Conservation (phyloP, 1,284 basidiomycete genomes). For the Pseudozyma tsukubaensis region DNA sequence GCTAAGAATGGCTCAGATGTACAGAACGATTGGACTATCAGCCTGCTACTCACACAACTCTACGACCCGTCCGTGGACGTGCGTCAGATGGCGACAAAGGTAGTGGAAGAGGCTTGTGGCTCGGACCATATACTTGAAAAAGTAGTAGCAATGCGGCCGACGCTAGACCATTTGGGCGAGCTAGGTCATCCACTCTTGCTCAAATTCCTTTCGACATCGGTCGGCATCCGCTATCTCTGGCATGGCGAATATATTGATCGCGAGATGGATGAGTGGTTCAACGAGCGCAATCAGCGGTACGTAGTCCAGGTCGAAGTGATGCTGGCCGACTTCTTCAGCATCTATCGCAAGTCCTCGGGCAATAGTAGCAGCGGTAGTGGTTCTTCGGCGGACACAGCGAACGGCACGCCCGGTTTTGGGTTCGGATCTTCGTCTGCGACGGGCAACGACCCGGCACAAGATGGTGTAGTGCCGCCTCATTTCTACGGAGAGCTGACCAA, state of each 20-base stretch:
- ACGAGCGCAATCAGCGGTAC: conserved; percentile 82
- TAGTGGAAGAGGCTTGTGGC: conserved; percentile 89
- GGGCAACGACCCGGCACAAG: conserved; percentile 64
- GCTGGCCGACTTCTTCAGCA: conserved; percentile 78
- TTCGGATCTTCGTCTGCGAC: conserved; percentile 4
- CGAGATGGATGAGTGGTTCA: conserved; percentile 95
- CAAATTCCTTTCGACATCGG: conserved; percentile 93
- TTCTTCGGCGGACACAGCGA: conserved; percentile 4
- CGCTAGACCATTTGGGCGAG: conserved; percentile 92
- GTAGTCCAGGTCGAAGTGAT: conserved; percentile 88
- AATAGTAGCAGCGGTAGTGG: conserved; percentile 6
- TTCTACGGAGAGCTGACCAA: conserved; percentile 98
- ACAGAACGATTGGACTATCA: conserved; percentile 61
- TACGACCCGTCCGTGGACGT: conserved; percentile 92
- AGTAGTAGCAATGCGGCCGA: conserved; percentile 93
- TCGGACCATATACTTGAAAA: conserved; percentile 84
- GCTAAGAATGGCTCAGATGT: conserved; percentile 26
- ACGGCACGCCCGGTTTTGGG: conserved; percentile 2
- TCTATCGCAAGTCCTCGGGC: conserved; percentile 70
- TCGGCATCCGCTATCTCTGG: conserved; percentile 90
- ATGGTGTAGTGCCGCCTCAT: conserved; percentile 89
- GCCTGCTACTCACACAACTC: conserved; percentile 88
- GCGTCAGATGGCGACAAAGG: conserved; percentile 86
- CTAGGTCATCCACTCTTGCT: conserved; percentile 84
- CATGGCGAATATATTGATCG: conserved; percentile 91